phyloP scores from a whole-genome alignment of 176 grass and related monocot species.

The Cenchrus purpureus region DNA sequence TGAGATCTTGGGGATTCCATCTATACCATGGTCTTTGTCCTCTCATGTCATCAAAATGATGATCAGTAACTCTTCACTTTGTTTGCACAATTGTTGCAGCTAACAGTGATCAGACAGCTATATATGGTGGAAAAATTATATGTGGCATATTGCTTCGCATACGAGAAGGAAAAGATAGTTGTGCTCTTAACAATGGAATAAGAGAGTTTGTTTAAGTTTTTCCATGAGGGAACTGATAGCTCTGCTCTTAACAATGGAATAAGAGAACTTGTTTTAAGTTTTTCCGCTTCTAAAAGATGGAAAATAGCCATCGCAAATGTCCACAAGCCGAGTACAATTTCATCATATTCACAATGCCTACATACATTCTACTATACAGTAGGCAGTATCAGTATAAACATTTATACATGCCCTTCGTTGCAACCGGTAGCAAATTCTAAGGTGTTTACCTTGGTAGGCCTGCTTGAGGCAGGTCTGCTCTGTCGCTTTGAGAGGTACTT shows the following conservation, averaged over 20 bases:
- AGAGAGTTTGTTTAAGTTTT: not conserved
- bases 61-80: not conserved
- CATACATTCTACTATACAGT: slow-evolving; percentile 6
- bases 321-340: not conserved
- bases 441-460: slow-evolving; percentile 65
- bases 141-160: slow-evolving; percentile 11
- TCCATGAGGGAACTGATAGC: not conserved
- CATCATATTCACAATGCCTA: not conserved
- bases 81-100: not conserved
- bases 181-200: not conserved
- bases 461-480: slow-evolving; percentile 55
- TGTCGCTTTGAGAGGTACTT: slow-evolving; percentile 74
- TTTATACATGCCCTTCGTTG: not conserved
- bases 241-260: not conserved
- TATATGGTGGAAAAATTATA: not conserved
- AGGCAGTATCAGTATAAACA: not conserved
- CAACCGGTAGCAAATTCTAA: slow-evolving; percentile 1
- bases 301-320: not conserved
- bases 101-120: not conserved
- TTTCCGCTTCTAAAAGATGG: not conserved
- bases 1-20: not conserved
- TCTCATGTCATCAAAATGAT: slow-evolving; percentile 12
- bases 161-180: not conserved
- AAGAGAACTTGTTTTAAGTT: not conserved
- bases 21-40: not conserved